phyloP scores from a whole-genome alignment of 2,329 filamentous ascomycete genomes.

The Coniochaeta ligniaria region DNA sequence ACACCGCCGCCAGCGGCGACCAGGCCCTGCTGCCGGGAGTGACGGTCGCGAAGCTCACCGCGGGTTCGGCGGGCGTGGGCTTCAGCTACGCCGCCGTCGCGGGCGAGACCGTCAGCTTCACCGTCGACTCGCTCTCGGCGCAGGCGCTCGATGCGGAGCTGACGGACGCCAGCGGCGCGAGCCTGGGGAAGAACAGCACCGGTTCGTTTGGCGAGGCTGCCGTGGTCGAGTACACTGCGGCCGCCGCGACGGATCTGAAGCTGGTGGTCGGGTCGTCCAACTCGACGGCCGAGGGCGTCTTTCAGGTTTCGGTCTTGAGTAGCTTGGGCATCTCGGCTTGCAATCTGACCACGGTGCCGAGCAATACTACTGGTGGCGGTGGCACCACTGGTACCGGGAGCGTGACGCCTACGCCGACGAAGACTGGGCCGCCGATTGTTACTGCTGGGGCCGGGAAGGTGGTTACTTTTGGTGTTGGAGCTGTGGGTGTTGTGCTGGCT shows the following conservation, averaged over 20 bases:
- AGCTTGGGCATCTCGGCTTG: constrained; percentile 11
- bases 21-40: constrained; percentile 10
- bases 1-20: constrained; percentile 3
- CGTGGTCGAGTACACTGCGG: constrained; percentile 2
- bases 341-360: constrained; percentile 6
- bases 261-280: constrained; percentile 5
- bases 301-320: constrained; percentile 10
- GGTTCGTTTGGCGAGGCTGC: background rate
- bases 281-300: constrained; percentile 8
- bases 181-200: constrained; percentile 7
- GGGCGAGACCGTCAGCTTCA: constrained; percentile 8
- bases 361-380: background rate
- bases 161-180: constrained; percentile 3
- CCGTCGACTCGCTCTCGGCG: constrained; percentile 6
- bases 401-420: constrained; percentile 1
- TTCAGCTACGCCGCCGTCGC: constrained; percentile 8
- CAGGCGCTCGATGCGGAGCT: constrained; percentile 8
- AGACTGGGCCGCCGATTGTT: background rate
- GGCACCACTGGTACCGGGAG: background rate
- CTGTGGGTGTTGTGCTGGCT: background rate
- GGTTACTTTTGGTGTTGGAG: background rate
- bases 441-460: background rate
- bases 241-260: constrained; percentile 3
- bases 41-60: constrained; percentile 8
- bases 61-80: constrained; percentile 2